phyloP scores from a whole-genome alignment of 139 green algal genomes.

The Trebouxia sp. region DNA sequence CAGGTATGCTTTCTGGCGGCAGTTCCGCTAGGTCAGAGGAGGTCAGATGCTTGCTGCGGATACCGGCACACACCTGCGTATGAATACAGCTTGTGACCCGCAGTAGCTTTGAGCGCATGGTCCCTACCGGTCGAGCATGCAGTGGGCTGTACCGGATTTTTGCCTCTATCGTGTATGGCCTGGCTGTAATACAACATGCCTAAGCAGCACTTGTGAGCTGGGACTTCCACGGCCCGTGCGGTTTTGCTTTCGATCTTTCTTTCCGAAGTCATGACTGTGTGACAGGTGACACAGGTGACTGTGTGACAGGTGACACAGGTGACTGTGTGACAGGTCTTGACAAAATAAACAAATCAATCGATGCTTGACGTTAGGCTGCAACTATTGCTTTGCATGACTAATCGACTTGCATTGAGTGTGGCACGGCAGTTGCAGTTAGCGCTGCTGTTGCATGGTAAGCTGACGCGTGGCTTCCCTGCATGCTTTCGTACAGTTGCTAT shows the following conservation, averaged over 20 bases:
- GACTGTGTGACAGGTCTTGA: neutral
- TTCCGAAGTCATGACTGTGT: neutral
- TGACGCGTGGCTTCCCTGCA: too few relatives aligned
- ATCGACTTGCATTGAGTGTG: too few relatives aligned
- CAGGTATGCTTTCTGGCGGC: conserved; percentile 22
- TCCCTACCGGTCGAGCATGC: neutral
- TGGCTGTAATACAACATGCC: conserved; percentile 15
- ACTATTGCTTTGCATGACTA: too few relatives aligned
- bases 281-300: neutral
- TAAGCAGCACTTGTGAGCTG: conserved; percentile 7
- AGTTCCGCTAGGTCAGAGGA: neutral
- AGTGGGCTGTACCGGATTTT: neutral
- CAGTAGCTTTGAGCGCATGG: neutral
- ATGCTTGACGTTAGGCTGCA: too few relatives aligned
- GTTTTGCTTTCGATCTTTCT: neutral
- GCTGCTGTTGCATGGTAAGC: too few relatives aligned
- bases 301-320: neutral
- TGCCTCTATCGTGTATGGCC: conserved; percentile 6
- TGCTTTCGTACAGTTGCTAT: too few relatives aligned
- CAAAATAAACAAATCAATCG: too few relatives aligned
- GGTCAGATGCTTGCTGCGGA: conserved; percentile 5
- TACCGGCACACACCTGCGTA: neutral
- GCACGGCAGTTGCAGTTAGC: too few relatives aligned
- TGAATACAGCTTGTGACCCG: neutral
- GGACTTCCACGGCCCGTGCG: neutral